These are phyloP conservation scores for Lactuca saligna DNA, from an alignment of 129 eudicot genomes.

Conservation along the genomic window DNA sequence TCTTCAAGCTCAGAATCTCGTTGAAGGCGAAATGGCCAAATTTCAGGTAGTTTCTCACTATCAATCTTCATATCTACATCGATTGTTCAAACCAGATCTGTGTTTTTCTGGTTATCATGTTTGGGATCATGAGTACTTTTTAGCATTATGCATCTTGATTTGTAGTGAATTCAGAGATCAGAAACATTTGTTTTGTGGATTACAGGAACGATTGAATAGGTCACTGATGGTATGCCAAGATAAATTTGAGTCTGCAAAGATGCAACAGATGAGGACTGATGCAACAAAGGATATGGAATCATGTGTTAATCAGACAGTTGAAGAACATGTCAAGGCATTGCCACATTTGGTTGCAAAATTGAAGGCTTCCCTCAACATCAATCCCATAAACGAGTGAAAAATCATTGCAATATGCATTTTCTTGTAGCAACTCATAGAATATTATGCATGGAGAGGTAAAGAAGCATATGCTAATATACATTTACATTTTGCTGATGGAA, in stretches of 20 bases:
- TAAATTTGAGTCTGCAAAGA: conserved; percentile 71
- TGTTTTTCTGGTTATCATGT: background rate
- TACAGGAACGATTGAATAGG: conserved; percentile 68
- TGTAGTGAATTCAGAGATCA: no score
- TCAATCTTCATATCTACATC: background rate
- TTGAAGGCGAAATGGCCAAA: conserved; percentile 74
- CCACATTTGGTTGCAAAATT: conserved; percentile 70
- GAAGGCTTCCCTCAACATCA: conserved; percentile 55
- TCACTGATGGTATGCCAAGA: conserved; percentile 83
- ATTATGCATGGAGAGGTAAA: background rate
- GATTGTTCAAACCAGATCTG: conserved; percentile 2
- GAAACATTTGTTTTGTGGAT: background rate
- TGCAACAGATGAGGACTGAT: conserved; percentile 47
- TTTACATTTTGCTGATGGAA: background rate
- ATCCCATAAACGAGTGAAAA: conserved; percentile 27
- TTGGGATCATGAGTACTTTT: no score
- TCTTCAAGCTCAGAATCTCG: conserved; percentile 72
- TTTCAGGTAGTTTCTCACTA: conserved; percentile 58
- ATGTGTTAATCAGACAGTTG: conserved; percentile 65
- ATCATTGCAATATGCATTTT: conserved; percentile 9
- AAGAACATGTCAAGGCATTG: conserved; percentile 57
- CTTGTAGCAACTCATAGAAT: conserved; percentile 1
- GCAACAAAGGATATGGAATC: conserved; percentile 65
- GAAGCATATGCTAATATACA: background rate
- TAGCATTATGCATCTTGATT: no score